Evolutionary conservation across 1,284 basidiomycete genomes (phyloP), one percentile per base, ranked within the genome.

Genomic region (Wallemia ichthyophaga): DNA sequence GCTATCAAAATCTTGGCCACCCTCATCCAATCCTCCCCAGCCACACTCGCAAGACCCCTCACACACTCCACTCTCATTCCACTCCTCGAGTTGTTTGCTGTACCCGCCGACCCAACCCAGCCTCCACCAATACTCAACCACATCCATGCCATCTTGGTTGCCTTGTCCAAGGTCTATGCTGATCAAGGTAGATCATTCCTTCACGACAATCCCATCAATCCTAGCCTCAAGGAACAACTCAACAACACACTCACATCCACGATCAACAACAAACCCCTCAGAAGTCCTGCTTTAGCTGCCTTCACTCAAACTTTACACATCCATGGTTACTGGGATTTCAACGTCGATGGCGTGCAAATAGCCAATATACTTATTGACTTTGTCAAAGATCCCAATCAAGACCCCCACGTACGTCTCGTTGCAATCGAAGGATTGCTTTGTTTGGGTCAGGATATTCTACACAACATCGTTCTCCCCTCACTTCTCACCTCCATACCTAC

Each of bases 1-100:
- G 85, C 86, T 0, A 81, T 81, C 56, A 85, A 84, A 67, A 77
- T 86, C 23, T 69, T 95, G 19, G 81, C 81, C 61, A 76, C 80
- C 0, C 76, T 89, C 64, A 74, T 87, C 66, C 72, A 76, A 23
- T 81, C 81, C 9, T 83, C 83, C 13, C 75, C 86, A 88, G 64
- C 60, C 81, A 75, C 0, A 2, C 17, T 58, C 19, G 9, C 9
- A 2, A 25, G 19, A 21, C 27, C 55, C 27, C 25, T 27, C 28
- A 58, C 60, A 23, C 56, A 54, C 58, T 58, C 32, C 21, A 3
- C 76, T 0, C 67, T 89, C 0, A 80, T 83, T 1, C 81, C 82
- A 64, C 74, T 92, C 23, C 75, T 85, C 62, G 74, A 73, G 57
- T 73, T 86, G 56, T 94, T 84, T 71, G 75, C 79, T 61, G 75